A percentile compares a stretch with the other conserved stretches of the same genome.
phyloP scores from a whole-genome alignment of 148 eudicot species.

The Chenopodium formosanum region DNA sequence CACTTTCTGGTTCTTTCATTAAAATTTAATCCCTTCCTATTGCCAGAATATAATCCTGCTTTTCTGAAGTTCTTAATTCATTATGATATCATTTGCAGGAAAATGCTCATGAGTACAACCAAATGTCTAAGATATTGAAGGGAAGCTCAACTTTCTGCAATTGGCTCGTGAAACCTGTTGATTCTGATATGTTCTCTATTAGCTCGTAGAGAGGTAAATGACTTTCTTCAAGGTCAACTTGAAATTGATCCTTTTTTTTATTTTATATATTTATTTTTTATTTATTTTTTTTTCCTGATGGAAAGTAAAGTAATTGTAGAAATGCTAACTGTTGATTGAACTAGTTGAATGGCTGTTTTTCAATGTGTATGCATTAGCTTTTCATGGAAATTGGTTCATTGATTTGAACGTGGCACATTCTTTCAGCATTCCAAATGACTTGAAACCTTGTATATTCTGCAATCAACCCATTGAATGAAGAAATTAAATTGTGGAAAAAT shows the following conservation, averaged over 20 bases:
- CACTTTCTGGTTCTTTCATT: not conserved
- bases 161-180: conserved; percentile 71
- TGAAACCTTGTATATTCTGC: not conserved
- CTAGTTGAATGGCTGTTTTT: not conserved
- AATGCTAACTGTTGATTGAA: not conserved
- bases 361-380: not conserved
- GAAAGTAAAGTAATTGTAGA: not conserved
- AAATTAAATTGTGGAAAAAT: not conserved
- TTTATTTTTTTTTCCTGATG: not conserved
- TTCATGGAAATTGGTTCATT: not conserved
- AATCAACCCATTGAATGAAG: not conserved
- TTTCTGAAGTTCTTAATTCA: not conserved
- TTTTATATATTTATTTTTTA: too few species aligned
- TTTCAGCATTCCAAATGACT: not conserved
- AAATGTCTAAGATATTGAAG: conserved; percentile 59
- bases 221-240: not conserved
- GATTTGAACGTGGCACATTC: not conserved
- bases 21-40: not conserved
- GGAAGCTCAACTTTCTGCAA: conserved; percentile 56
- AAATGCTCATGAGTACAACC: conserved; percentile 49
- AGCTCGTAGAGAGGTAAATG: conserved; percentile 25
- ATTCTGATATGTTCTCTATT: conserved; percentile 52
- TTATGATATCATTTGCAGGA: conserved; percentile 42
- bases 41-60: not conserved
- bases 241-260: not conserved